Evolutionary conservation across 306 rosid species (phyloP).

Genomic region (Crotalaria pallida): DNA sequence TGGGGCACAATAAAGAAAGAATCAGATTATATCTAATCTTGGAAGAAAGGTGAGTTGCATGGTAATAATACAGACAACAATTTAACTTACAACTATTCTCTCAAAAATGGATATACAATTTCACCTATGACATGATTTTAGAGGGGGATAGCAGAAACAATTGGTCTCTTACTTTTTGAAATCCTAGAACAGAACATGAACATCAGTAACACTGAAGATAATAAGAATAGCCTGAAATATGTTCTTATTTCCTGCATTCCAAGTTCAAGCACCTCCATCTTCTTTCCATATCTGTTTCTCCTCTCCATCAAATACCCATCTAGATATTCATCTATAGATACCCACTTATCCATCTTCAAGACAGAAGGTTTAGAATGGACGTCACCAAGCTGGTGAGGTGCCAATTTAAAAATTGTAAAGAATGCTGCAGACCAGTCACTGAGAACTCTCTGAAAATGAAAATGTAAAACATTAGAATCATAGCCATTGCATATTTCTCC

Average conservation of each 20-base stretch:
- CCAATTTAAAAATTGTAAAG: slow-evolving; percentile 78
- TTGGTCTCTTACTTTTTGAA: slow-evolving; percentile 82
- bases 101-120: slow-evolving; percentile 40
- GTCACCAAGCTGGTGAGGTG: slow-evolving; percentile 48
- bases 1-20: slow-evolving; percentile 30
- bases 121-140: slow-evolving; percentile 31
- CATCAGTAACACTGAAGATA: slow-evolving; percentile 76
- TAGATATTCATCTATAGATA: slow-evolving; percentile 89
- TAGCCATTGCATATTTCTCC: not conserved
- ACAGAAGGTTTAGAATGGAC: slow-evolving; percentile 32
- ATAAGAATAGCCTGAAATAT: slow-evolving; percentile 89
- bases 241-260: slow-evolving; percentile 99
- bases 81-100: slow-evolving; percentile 9
- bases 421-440: slow-evolving; percentile 87
- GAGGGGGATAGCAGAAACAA: slow-evolving; percentile 65
- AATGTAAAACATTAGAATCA: slow-evolving; percentile 14
- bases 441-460: slow-evolving; percentile 74
- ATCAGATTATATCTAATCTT: slow-evolving; percentile 23
- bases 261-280: slow-evolving; percentile 89
- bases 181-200: slow-evolving; percentile 99
- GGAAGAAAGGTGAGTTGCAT: not conserved
- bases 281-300: slow-evolving; percentile 90
- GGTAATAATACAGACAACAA: slow-evolving; percentile 21
- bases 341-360: slow-evolving; percentile 59
- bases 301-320: slow-evolving; percentile 93